Evolutionary conservation across 257 asterid species (phyloP).

Genomic region (Scutellaria galericulata): DNA sequence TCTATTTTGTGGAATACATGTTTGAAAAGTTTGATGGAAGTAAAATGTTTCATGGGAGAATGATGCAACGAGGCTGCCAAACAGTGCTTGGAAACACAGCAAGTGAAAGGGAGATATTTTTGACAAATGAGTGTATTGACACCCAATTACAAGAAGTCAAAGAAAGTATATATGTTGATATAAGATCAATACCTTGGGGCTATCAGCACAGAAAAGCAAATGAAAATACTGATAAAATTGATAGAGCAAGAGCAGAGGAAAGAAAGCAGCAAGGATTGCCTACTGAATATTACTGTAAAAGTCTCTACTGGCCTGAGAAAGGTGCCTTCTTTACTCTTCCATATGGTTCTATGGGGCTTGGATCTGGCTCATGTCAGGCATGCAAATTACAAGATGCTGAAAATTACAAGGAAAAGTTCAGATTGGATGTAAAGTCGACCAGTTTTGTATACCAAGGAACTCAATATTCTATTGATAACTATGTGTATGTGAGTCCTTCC

Average conservation of each 20-base stretch:
- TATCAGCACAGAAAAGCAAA: constrained; percentile 78
- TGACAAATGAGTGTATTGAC: constrained; percentile 75
- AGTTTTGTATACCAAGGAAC: constrained; percentile 65
- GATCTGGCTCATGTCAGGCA: constrained; percentile 77
- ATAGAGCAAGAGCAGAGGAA: constrained; percentile 86
- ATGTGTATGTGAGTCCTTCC: constrained; percentile 72
- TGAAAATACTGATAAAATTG: constrained; percentile 65
- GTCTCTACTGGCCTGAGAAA: constrained; percentile 81
- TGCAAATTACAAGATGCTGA: constrained; percentile 61
- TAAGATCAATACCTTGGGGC: constrained; percentile 79
- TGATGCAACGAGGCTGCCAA: constrained; percentile 74
- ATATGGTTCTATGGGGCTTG: constrained; percentile 65
- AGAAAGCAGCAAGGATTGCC: constrained; percentile 74
- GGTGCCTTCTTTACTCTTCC: constrained; percentile 89
- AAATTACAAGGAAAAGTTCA: constrained; percentile 44
- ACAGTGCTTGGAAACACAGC: constrained; percentile 91
- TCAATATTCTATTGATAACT: constrained; percentile 65
- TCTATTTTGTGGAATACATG: constrained; percentile 84
- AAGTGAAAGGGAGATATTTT: constrained; percentile 82
- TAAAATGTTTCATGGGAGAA: constrained; percentile 85
- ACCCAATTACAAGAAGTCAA: constrained; percentile 63
- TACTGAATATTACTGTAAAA: constrained; percentile 80
- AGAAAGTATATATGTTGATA: constrained; percentile 52
- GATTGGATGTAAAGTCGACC: constrained; percentile 50
- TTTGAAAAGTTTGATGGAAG: constrained; percentile 69